Base-by-base conservation (phyloP, 768 basidiomycete genomes). In the Tylopilus felleus region DNA sequence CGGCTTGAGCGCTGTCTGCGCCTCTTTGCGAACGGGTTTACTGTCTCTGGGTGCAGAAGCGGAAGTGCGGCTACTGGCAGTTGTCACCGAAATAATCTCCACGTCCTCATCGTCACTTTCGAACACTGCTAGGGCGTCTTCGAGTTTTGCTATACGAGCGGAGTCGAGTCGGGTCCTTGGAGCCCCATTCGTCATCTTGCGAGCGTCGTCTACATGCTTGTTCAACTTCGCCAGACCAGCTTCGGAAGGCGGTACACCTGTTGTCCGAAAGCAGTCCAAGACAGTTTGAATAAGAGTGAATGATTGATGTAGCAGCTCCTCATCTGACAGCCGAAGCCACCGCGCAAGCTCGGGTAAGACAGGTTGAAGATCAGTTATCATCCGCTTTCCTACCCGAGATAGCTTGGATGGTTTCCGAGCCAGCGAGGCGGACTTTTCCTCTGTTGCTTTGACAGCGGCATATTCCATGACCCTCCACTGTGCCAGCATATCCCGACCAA, bases 251-350 rank as follows among this genome's bases (percentile, higher is more conserved):
- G 69, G 74, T 4, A 85, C 73, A 7, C 74, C 70, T 2, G 81
- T 81, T 42, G 84, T 81, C 48, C 80, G 79, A 72, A 97, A 93
- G 55, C 88, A 83, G 19, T 82, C 80, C 47, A 98, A 75, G 25
- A 98, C 77, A 13, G 84, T 81, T 63, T 90, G 85, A 22, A 98
- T 74, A 21, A 98, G 77, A 47, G 89, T 77, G 59, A 91, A 93
- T 0, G 93, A 88, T 62, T 95, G 92, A 69, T 94, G 86, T 3
- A 98, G 75, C 7, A 97, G 78, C 65, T 98, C 96, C 61, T 87
- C 81, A 70, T 98, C 93, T 13, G 94, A 98, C 33, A 98, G 77
- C 23, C 95, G 85, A 44, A 98, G 74, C 97, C 97, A 99, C 48
- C 83, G 79, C 17, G 86, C 77, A 46, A 96, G 77, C 63, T 93